Evolutionary conservation across 1,139 yeast genomes (phyloP), one percentile per base, ranked within the genome.

Genomic region (Candida freyschussii): DNA sequence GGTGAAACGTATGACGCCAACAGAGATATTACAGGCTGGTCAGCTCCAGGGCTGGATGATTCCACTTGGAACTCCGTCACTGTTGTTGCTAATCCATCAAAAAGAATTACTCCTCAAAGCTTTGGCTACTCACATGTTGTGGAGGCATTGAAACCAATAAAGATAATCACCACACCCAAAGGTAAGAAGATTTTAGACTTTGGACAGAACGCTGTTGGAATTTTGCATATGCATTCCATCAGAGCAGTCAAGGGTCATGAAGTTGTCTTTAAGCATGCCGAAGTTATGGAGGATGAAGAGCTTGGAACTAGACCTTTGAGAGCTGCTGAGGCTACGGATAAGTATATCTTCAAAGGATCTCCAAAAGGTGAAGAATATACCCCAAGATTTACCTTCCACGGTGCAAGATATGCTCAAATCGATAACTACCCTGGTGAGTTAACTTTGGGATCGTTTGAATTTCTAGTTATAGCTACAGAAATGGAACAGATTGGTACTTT

Each of bases 141-240:
- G 14, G 39, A 40, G 4, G 23, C 20, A 7, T 19, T 38, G 20
- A 32, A 38, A 20, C 36, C 37, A 12, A 23, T 18, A 2, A 33
- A 36, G 17, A 25, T 40, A 13, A 34, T 40, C 27, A 36, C 25
- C 3, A 36, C 42, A 2, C 36, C 36, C 15, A 13, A 27, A 8
- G 44, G 44, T 6, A 38, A 38, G 18, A 30, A 17, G 2, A 26
- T 40, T 5, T 13, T 36, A 7, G 44, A 40, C 22, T 26, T 40
- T 18, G 42, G 44, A 10, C 44, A 40, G 18, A 40, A 40, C 28
- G 34, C 42, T 17, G 44, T 40, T 16, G 44, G 44, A 24, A 28
- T 40, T 13, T 8, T 40, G 7, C 37, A 36, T 17, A 37, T 40
- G 34, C 27, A 33, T 10, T 21, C 22, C 9, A 30, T 38, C 11